These are phyloP conservation scores for Rhodotorula sp. DNA, from an alignment of 1,284 basidiomycete genomes.

Conservation along the genomic window DNA sequence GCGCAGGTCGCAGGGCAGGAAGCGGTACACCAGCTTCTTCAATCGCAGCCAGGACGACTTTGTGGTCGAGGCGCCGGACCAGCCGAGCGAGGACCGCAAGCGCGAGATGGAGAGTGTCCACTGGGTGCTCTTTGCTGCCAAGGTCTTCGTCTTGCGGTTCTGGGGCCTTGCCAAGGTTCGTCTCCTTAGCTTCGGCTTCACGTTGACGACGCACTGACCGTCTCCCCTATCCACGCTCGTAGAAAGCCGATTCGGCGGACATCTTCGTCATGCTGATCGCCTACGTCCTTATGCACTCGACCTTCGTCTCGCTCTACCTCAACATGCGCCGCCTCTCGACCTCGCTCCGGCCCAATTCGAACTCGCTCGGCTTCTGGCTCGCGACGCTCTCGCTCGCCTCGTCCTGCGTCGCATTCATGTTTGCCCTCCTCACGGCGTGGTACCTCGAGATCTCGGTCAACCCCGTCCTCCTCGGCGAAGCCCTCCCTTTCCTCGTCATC, in stretches of 20 bases:
- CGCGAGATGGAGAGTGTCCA: conserved; percentile 69
- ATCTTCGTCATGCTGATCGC: conserved; percentile 93
- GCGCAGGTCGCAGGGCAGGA: conserved; percentile 12
- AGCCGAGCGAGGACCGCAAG: conserved; percentile 49
- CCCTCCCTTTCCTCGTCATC: conserved; percentile 94
- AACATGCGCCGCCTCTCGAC: conserved; percentile 86
- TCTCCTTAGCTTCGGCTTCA: conserved; percentile 11
- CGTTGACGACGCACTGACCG: not conserved
- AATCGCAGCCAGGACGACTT: conserved; percentile 29
- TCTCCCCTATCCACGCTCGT: not conserved
- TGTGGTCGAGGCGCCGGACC: conserved; percentile 18
- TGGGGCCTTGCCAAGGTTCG: conserved; percentile 78
- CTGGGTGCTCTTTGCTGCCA: conserved; percentile 81
- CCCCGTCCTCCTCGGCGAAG: conserved; percentile 88
- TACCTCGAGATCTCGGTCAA: conserved; percentile 83
- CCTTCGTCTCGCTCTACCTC: conserved; percentile 85
- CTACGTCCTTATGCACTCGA: conserved; percentile 92
- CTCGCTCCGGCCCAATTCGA: conserved; percentile 78
- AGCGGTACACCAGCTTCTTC: conserved; percentile 36
- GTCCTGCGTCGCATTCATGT: conserved; percentile 80
- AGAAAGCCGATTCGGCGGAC: conserved; percentile 93
- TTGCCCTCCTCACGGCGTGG: conserved; percentile 80
- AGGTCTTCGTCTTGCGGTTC: conserved; percentile 77
- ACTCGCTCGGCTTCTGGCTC: conserved; percentile 85
- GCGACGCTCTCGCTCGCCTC: conserved; percentile 63